Conservation (phyloP, 2,329 filamentous ascomycete species). For the Mariannaea elegans region DNA sequence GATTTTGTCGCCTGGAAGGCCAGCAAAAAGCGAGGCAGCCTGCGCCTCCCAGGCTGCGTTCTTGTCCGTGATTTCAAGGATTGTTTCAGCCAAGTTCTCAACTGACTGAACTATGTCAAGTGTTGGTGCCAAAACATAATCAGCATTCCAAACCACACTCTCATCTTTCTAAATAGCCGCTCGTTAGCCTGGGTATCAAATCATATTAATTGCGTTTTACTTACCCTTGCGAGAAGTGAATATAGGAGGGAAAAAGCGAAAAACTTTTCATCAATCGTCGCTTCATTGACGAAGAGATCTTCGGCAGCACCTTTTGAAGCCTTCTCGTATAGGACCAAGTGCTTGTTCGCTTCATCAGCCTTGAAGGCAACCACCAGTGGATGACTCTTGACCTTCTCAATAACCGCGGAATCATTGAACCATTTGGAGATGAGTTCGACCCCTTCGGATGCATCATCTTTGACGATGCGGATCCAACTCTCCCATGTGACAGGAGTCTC, state of each 20-base stretch:
- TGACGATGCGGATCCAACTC: not conserved
- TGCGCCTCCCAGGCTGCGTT: constrained; percentile 9
- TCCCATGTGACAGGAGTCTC: not conserved
- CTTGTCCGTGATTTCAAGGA: constrained; percentile 2
- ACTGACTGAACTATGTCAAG: constrained; percentile 5
- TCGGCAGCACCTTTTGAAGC: not conserved
- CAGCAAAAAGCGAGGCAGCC: constrained; percentile 1
- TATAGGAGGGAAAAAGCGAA: not conserved
- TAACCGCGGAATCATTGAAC: constrained; percentile 24
- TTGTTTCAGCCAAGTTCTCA: constrained; percentile 6
- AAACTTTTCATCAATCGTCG: not conserved
- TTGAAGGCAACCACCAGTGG: constrained; percentile 12
- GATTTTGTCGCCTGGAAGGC: not conserved
- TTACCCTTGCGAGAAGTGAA: too few species aligned
- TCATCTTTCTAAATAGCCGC: too few species aligned
- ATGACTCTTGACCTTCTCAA: constrained; percentile 16
- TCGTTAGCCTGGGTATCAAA: too few species aligned
- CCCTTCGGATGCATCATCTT: not conserved
- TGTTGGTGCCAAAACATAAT: not conserved
- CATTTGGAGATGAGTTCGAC: constrained; percentile 8
- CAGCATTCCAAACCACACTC: not conserved
- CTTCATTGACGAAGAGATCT: not conserved
- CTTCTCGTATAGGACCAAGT: not conserved
- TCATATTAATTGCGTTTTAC: too few species aligned
- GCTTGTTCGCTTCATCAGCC: not conserved